A percentile compares a stretch with the other conserved stretches of the same genome.
Conservation (phyloP, 2,329 filamentous ascomycete species). For the Trichoderma afroharzianum region DNA sequence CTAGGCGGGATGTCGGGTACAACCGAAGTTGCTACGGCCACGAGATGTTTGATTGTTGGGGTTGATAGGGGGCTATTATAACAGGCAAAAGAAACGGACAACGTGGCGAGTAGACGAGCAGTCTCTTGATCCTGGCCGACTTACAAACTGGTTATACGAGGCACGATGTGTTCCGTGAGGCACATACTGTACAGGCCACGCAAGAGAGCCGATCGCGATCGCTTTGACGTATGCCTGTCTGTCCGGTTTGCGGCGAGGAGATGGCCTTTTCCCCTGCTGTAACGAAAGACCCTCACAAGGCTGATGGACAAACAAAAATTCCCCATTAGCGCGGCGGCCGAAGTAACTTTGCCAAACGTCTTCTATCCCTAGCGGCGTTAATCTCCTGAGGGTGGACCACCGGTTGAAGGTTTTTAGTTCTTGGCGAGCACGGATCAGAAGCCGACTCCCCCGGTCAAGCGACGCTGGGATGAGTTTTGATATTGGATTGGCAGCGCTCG, state of each 20-base stretch:
- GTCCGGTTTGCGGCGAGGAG: neutral
- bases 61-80: neutral
- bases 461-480: neutral
- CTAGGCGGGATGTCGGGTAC: conserved; percentile 8
- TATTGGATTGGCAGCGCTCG: neutral
- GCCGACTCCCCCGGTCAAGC: neutral
- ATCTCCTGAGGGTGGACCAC: conserved; percentile 6
- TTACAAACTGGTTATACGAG: too few species aligned
- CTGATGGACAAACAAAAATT: conserved; percentile 9
- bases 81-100: neutral
- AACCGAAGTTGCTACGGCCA: neutral
- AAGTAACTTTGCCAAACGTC: neutral
- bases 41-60: neutral
- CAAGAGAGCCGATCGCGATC: neutral
- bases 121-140: neutral
- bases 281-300: conserved; percentile 3
- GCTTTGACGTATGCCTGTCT: neutral
- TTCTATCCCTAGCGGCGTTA: conserved; percentile 1
- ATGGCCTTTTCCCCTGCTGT: neutral
- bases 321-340: conserved; percentile 10
- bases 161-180: neutral
- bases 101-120: neutral
- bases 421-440: conserved; percentile 18
- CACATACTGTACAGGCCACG: neutral
- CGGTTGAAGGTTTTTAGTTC: conserved; percentile 11